These are phyloP conservation scores for Pestalotiopsis sp. DNA, from an alignment of 2,329 filamentous ascomycete species.

Conservation along the genomic window DNA sequence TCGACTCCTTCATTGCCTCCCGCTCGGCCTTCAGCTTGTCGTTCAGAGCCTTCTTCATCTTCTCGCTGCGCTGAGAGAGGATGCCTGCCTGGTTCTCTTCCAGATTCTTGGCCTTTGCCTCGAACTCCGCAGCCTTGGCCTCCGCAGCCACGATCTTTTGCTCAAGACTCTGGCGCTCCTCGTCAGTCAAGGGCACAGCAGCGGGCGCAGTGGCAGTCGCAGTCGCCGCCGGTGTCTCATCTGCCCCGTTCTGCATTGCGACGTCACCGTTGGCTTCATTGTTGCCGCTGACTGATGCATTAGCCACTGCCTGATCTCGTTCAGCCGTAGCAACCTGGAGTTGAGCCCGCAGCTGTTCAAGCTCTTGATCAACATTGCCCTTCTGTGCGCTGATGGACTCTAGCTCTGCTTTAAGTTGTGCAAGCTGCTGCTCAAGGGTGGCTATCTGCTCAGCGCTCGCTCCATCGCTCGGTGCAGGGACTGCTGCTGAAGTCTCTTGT, in stretches of 20 bases:
- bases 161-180: conserved; percentile 62
- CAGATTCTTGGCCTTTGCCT: conserved; percentile 62
- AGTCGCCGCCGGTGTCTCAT: not conserved
- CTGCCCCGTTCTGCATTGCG: not conserved
- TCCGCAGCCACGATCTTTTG: conserved; percentile 62
- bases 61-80: conserved; percentile 65
- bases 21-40: conserved; percentile 67
- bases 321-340: conserved; percentile 63
- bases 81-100: conserved; percentile 62
- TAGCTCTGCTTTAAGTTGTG: conserved; percentile 58
- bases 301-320: conserved; percentile 60
- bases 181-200: conserved; percentile 46
- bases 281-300: conserved; percentile 28
- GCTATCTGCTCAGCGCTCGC: conserved; percentile 45
- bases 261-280: conserved; percentile 22
- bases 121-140: conserved; percentile 62
- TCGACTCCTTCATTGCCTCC: conserved; percentile 43
- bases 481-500: conserved; percentile 38
- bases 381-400: conserved; percentile 68
- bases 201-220: conserved; percentile 3
- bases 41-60: conserved; percentile 68
- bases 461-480: conserved; percentile 30
- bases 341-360: conserved; percentile 55
- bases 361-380: conserved; percentile 63
- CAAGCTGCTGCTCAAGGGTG: conserved; percentile 50